Evolutionary conservation across 768 basidiomycete genomes (phyloP).

Genomic region (Pisolithus sp.): DNA sequence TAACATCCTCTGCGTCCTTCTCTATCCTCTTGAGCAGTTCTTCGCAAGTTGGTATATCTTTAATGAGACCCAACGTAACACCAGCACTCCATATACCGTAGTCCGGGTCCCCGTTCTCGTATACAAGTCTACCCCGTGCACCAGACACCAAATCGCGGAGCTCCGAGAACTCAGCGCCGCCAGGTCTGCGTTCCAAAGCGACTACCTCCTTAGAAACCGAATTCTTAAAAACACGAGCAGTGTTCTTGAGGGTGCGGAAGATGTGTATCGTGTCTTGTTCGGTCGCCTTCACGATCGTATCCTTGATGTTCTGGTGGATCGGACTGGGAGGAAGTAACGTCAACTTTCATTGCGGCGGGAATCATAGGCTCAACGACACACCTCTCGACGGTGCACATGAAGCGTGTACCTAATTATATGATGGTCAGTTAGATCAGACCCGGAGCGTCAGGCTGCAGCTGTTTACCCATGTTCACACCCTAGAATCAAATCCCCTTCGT

Average conservation of each 20-base stretch:
- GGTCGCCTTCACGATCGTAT: conserved; percentile 76
- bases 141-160: conserved; percentile 72
- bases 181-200: conserved; percentile 69
- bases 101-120: conserved; percentile 80
- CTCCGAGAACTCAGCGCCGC: conserved; percentile 86
- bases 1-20: conserved; percentile 64
- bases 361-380: conserved; percentile 20
- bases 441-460: conserved; percentile 4
- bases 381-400: conserved; percentile 90
- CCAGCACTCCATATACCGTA: conserved; percentile 83
- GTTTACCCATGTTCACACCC: conserved; percentile 77
- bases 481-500: conserved; percentile 18
- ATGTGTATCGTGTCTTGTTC: conserved; percentile 87
- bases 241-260: conserved; percentile 81
- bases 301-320: conserved; percentile 86
- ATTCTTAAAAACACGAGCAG: conserved; percentile 84
- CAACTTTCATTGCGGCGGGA: background rate
- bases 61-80: conserved; percentile 61
- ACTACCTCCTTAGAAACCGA: conserved; percentile 80
- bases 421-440: background rate
- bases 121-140: conserved; percentile 62
- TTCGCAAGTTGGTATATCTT: conserved; percentile 79
- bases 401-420: conserved; percentile 54
- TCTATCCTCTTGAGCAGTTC: conserved; percentile 65
- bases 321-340: conserved; percentile 39